A percentile compares a stretch with the other conserved stretches of the same genome.
These are phyloP conservation scores for Marchantia paleacea DNA, from an alignment of 225 moss, liverwort and hornwort genomes.

Conservation along the genomic window DNA sequence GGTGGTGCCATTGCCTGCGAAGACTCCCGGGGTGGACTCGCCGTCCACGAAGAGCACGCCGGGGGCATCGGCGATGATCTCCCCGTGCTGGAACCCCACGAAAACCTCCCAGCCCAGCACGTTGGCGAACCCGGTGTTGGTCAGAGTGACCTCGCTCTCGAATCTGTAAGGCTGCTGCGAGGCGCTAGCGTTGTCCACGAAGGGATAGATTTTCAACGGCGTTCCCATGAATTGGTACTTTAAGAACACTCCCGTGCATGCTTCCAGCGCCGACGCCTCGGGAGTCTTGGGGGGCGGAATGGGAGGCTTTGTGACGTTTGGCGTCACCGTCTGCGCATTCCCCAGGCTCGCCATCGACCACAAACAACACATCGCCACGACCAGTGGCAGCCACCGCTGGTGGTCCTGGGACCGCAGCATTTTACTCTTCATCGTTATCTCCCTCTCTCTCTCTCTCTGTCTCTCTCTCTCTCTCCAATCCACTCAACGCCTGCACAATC, in stretches of 20 bases:
- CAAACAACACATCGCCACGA: conserved; percentile 4
- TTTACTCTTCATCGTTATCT: neutral
- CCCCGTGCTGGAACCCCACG: conserved; percentile 29
- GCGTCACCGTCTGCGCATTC: neutral
- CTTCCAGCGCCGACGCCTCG: neutral
- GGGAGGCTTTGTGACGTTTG: neutral
- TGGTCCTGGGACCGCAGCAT: neutral
- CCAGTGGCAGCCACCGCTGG: neutral
- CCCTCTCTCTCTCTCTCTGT: neutral
- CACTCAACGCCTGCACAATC: too few species aligned
- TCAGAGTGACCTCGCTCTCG: conserved; percentile 29
- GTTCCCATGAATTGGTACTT: neutral
- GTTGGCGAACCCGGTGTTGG: conserved; percentile 34
- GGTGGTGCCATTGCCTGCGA: conserved; percentile 32
- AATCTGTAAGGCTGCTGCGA: conserved; percentile 42
- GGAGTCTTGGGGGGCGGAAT: neutral
- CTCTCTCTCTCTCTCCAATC: neutral
- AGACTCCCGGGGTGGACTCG: conserved; percentile 22
- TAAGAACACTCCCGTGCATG: conserved; percentile 36
- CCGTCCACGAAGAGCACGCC: conserved; percentile 29
- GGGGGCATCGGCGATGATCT: conserved; percentile 32
- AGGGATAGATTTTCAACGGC: conserved; percentile 32
- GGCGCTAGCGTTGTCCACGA: neutral
- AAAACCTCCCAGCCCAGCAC: conserved; percentile 39
- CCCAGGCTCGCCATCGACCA: neutral